Evolutionary conservation across 495 filamentous ascomycete species (phyloP).

Genomic region (Pyrenula aspistea): DNA sequence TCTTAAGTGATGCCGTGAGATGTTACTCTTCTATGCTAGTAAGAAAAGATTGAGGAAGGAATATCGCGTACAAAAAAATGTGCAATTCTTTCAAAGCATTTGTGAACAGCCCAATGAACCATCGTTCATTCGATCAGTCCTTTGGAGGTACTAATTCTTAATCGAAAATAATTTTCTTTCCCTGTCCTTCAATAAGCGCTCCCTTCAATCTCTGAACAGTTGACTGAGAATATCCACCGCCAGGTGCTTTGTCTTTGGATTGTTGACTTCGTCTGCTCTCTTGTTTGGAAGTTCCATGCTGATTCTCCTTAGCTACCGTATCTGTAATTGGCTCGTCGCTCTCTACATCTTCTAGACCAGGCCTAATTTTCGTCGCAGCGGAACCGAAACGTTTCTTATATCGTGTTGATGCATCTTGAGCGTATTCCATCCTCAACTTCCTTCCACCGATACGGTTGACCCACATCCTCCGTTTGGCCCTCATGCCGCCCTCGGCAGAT

Average conservation of each 20-base stretch:
- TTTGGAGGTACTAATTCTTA: too few relatives aligned
- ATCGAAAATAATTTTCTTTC: slow-evolving; percentile 79
- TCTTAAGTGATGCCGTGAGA: too few relatives aligned
- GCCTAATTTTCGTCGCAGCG: slow-evolving; percentile 30
- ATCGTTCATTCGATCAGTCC: too few relatives aligned
- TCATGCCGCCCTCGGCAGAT: slow-evolving; percentile 16
- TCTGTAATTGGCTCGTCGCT: slow-evolving; percentile 10
- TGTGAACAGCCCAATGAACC: too few relatives aligned
- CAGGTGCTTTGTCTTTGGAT: slow-evolving; percentile 5
- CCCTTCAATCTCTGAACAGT: slow-evolving; percentile 52
- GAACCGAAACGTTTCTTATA: slow-evolving; percentile 92
- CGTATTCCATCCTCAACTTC: slow-evolving; percentile 76
- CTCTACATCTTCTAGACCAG: slow-evolving; percentile 15
- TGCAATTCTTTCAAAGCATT: too few relatives aligned
- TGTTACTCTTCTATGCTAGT: too few relatives aligned
- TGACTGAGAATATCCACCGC: slow-evolving; percentile 24
- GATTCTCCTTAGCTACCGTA: too few relatives aligned
- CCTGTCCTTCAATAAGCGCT: slow-evolving; percentile 65
- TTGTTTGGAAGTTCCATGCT: not conserved
- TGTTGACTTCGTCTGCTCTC: not conserved
- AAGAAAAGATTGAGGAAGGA: too few relatives aligned
- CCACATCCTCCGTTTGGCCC: slow-evolving; percentile 60
- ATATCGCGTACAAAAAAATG: too few relatives aligned
- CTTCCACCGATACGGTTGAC: slow-evolving; percentile 71
- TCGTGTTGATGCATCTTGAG: slow-evolving; percentile 72